phyloP scores from a whole-genome alignment of 352 stramenopile species.

The Phytophthora fragariaefolia region DNA sequence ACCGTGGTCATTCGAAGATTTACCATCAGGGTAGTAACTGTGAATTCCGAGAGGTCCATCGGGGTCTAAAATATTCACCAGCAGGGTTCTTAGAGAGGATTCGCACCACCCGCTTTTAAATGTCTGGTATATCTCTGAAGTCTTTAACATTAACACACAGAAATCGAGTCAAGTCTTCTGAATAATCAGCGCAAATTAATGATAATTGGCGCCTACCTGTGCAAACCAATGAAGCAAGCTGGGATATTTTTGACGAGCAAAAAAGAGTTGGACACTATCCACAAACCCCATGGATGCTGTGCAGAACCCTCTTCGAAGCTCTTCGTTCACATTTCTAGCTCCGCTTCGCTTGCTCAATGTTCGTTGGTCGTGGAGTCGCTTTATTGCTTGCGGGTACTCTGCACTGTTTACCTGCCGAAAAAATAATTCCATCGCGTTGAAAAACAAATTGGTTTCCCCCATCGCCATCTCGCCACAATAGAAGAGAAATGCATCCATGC shows the following conservation, averaged over 20 bases:
- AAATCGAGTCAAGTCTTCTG: no score
- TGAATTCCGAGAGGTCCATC: slow-evolving; percentile 81
- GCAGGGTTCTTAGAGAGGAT: slow-evolving; percentile 71
- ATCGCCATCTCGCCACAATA: slow-evolving; percentile 83
- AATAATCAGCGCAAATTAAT: no score
- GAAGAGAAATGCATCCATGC: slow-evolving; percentile 77
- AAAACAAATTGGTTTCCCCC: slow-evolving; percentile 78
- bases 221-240: slow-evolving; percentile 86
- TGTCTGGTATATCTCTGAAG: slow-evolving; percentile 81
- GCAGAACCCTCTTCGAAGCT: slow-evolving; percentile 47
- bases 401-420: slow-evolving; percentile 75
- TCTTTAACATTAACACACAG: slow-evolving; percentile 53
- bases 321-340: slow-evolving; percentile 28
- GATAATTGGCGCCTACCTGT: slow-evolving; percentile 49
- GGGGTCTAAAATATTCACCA: slow-evolving; percentile 82
- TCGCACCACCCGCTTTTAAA: slow-evolving; percentile 60
- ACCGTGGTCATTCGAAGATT: not conserved
- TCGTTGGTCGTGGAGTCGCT: slow-evolving; percentile 28
- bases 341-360: slow-evolving; percentile 4
- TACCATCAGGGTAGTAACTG: slow-evolving; percentile 77
- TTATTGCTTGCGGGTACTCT: slow-evolving; percentile 67
- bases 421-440: slow-evolving; percentile 70
- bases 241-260: slow-evolving; percentile 83
- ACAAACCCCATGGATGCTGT: slow-evolving; percentile 60
- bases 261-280: slow-evolving; percentile 81